Conservation (phyloP, 1,284 basidiomycete species). For the Puccinia triticina region DNA sequence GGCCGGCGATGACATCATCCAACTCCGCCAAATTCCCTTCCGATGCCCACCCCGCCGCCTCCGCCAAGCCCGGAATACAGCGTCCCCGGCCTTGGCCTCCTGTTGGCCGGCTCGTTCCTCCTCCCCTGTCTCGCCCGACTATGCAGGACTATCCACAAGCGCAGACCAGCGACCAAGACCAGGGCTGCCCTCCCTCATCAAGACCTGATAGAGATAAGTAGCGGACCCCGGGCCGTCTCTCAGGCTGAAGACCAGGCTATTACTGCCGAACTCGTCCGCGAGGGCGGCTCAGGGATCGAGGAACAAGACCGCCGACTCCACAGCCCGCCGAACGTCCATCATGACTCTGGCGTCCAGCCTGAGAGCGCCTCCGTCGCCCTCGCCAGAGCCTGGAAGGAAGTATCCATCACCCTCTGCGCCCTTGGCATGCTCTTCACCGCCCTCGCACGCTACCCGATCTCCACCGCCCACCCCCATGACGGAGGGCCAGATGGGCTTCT, state of each 20-base stretch:
- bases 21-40: no score
- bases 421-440: slow-evolving; percentile 18
- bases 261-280: slow-evolving; percentile 16
- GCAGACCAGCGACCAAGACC: background rate
- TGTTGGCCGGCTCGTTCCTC: slow-evolving; percentile 28
- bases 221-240: slow-evolving; percentile 28
- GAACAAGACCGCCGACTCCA: slow-evolving; percentile 1
- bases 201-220: background rate
- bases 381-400: slow-evolving; percentile 32
- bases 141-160: background rate
- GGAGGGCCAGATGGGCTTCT: slow-evolving; percentile 31
- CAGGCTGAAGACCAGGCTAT: slow-evolving; percentile 33
- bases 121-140: slow-evolving; percentile 4
- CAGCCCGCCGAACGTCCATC: background rate
- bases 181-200: background rate
- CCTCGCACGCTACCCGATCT: background rate
- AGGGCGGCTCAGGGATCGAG: slow-evolving; percentile 40
- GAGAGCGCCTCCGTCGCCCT: slow-evolving; percentile 9
- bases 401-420: background rate
- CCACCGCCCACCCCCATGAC: background rate
- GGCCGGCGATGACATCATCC: no score
- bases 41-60: no score
- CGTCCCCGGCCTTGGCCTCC: no score
- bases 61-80: no score
- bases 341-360: background rate